Conservation (phyloP, 2,329 filamentous ascomycete species). For the Myriangium duriaei region DNA sequence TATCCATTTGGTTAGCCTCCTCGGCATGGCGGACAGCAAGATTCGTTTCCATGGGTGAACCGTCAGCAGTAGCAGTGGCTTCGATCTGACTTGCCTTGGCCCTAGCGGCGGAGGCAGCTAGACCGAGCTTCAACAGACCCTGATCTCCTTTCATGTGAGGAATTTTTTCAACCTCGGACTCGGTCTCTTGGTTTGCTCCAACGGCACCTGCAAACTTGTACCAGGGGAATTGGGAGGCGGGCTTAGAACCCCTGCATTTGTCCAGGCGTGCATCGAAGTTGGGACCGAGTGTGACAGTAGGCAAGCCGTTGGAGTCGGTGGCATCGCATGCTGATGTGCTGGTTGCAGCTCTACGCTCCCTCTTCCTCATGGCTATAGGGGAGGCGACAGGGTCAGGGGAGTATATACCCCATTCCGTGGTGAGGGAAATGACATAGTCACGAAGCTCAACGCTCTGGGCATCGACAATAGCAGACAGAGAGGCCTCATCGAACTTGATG, state of each 20-base stretch:
- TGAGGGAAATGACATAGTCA: background rate
- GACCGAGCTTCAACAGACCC: background rate
- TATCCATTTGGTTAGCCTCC: too few species aligned
- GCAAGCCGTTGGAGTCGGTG: conserved; percentile 3
- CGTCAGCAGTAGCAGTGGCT: background rate
- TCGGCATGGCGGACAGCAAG: too few species aligned
- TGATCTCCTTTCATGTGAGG: background rate
- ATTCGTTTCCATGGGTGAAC: too few species aligned
- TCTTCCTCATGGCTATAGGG: background rate
- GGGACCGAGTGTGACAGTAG: background rate
- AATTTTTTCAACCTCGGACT: background rate
- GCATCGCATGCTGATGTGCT: background rate
- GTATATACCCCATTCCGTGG: conserved; percentile 5
- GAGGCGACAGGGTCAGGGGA: background rate
- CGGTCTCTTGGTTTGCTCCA: background rate
- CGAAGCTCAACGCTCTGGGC: background rate
- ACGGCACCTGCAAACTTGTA: background rate
- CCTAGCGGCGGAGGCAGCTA: background rate
- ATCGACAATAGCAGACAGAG: background rate
- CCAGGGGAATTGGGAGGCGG: background rate
- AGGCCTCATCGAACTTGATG: background rate
- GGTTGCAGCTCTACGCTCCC: background rate
- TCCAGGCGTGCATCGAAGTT: conserved; percentile 3
- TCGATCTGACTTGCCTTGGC: background rate
- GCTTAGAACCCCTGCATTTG: background rate